Conservation (phyloP, 1,284 basidiomycete species). For the Apiotrichum gracile region DNA sequence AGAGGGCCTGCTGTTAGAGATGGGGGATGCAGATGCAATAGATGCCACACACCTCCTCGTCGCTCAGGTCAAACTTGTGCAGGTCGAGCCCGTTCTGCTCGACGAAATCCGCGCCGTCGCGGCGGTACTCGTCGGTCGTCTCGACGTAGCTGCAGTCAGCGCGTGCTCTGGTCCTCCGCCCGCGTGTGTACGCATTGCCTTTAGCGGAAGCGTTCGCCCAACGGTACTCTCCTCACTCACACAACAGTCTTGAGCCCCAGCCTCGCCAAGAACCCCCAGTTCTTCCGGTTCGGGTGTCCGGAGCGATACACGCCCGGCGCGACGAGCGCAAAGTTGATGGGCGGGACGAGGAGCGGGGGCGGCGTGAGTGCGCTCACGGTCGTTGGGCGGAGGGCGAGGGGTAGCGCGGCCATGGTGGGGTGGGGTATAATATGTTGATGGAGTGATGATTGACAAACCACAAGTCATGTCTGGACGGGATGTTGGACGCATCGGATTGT, state of each 20-base stretch:
- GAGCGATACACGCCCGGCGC: slow-evolving; percentile 41
- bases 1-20: slow-evolving; percentile 29
- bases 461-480: not conserved
- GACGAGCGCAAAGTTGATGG: slow-evolving; percentile 49
- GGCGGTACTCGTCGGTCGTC: slow-evolving; percentile 33
- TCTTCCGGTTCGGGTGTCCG: slow-evolving; percentile 47
- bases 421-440: too few relatives aligned
- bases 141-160: slow-evolving; percentile 34
- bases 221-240: too few relatives aligned
- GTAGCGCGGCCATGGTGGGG: slow-evolving; percentile 13
- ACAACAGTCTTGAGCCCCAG: slow-evolving; percentile 43
- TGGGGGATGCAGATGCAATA: too few relatives aligned
- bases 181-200: too few relatives aligned
- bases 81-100: slow-evolving; percentile 22
- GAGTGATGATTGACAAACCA: not conserved
- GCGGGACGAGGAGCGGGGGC: slow-evolving; percentile 39
- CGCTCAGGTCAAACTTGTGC: slow-evolving; percentile 32
- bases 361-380: slow-evolving; percentile 7
- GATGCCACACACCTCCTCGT: slow-evolving; percentile 21
- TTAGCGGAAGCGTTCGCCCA: too few relatives aligned
- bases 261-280: slow-evolving; percentile 40
- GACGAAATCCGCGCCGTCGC: slow-evolving; percentile 37
- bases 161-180: not conserved
- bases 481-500: too few relatives aligned
- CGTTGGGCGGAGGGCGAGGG: slow-evolving; percentile 9